Evolutionary conservation across 495 filamentous ascomycete genomes (phyloP), one percentile per base, ranked within the genome.

Genomic region (Penicillium coffeae): DNA sequence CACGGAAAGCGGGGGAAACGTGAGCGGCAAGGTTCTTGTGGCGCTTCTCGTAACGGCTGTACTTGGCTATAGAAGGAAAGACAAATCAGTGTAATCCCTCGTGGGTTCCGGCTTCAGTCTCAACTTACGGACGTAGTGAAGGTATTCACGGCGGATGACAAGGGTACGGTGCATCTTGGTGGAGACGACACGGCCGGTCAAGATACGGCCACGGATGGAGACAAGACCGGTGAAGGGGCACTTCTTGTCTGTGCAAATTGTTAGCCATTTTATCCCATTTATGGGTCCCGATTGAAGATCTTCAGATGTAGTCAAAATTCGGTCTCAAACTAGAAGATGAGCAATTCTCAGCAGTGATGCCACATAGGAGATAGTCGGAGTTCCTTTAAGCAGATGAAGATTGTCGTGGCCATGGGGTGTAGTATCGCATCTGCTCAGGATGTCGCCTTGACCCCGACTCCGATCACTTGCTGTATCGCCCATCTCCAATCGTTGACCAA

Each of bases 81-180:
- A n/a, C n/a, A n/a, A n/a, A n/a, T n/a, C n/a, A n/a, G n/a, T n/a
- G n/a, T n/a, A n/a, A n/a, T n/a, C n/a, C n/a, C n/a, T n/a, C n/a
- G n/a, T n/a, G n/a, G n/a, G n/a, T n/a, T n/a, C n/a, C n/a, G n/a
- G n/a, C n/a, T n/a, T n/a, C n/a, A n/a, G n/a, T n/a, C n/a, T n/a
- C n/a, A n/a, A n/a, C n/a, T n/a, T n/a, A n/a, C n/a, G 91, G 70
- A 97, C 83, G 84, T 88, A 97, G 83, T 97, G 93, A 58, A 34
- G 91, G 81, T 97, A 99, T 82, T 99, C 94, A 74, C 93, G 89
- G 73, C 93, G 94, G 83, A 99, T 95, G 81, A 97, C 84, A 69
- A 96, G 81, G 63, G 93, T 98, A 70, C 91, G 86, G 86, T 96
- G 91, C 91, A 96, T 96, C 87, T 96, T 96, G 71, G 94, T 99